Conservation (phyloP, 208 protist genomes). For the Leishmania braziliensis region DNA sequence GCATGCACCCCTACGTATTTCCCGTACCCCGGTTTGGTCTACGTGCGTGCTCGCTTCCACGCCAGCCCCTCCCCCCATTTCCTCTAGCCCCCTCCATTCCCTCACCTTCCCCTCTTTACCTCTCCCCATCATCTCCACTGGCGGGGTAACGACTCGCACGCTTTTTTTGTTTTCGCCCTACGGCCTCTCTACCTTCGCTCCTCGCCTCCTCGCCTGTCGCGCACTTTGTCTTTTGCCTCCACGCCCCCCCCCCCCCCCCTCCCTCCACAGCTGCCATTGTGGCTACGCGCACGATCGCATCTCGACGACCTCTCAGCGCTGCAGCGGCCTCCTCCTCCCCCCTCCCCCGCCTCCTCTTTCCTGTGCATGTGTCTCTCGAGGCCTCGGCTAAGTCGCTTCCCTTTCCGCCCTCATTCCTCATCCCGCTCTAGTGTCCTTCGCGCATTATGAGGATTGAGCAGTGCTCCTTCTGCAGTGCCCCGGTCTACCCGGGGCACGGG, state of each 20-base stretch:
- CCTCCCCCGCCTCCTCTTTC: not conserved
- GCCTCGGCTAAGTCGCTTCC: not conserved
- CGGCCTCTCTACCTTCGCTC: not conserved
- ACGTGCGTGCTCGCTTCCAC: no score
- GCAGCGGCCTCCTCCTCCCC: not conserved
- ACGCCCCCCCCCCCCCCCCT: not conserved
- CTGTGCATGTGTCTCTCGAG: not conserved
- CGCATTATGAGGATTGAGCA: slow-evolving; percentile 96
- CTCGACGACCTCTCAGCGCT: not conserved
- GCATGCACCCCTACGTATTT: no score
- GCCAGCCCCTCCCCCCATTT: not conserved
- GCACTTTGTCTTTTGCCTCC: not conserved
- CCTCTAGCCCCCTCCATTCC: not conserved
- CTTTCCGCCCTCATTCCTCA: not conserved
- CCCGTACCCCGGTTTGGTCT: no score
- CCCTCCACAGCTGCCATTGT: not conserved
- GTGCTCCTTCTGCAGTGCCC: slow-evolving; percentile 97
- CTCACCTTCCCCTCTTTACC: not conserved
- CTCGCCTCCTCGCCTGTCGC: not conserved
- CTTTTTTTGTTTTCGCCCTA: not conserved
- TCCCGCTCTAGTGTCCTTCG: not conserved
- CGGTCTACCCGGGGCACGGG: slow-evolving; percentile 99
- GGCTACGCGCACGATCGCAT: not conserved
- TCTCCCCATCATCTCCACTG: not conserved
- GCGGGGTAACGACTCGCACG: not conserved